These are phyloP conservation scores for Syzygium aqueum DNA, from an alignment of 345 rosid genomes.

Conservation along the genomic window DNA sequence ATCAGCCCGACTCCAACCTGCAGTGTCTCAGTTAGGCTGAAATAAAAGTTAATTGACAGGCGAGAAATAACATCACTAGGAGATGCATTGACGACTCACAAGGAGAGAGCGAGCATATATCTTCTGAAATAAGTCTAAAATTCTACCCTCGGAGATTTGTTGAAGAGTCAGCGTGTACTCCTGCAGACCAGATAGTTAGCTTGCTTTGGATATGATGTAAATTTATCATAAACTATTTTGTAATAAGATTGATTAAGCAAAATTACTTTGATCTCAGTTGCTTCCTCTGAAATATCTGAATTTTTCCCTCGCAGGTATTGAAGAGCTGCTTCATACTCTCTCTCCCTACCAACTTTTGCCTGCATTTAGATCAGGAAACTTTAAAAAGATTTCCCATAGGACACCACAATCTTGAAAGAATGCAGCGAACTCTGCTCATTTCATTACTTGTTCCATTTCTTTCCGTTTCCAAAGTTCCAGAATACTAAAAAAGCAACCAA, in stretches of 20 bases:
- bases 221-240: neutral
- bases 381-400: neutral
- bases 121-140: slow-evolving; percentile 27
- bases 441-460: neutral
- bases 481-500: neutral
- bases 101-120: slow-evolving; percentile 28
- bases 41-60: neutral
- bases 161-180: slow-evolving; percentile 23
- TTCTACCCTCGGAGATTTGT: slow-evolving; percentile 16
- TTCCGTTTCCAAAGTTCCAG: neutral
- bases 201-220: neutral
- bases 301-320: slow-evolving; percentile 19
- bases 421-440: neutral
- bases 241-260: neutral
- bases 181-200: slow-evolving; percentile 1
- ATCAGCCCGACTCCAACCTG: slow-evolving; percentile 62
- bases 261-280: slow-evolving; percentile 28
- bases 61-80: neutral
- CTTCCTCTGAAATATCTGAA: slow-evolving; percentile 31
- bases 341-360: slow-evolving; percentile 26
- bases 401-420: neutral
- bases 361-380: slow-evolving; percentile 1
- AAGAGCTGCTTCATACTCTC: slow-evolving; percentile 20
- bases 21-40: neutral
- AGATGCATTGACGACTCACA: slow-evolving; percentile 9